phyloP scores from a whole-genome alignment of 108 stramenopile genomes.

The Skeletonema potamos region DNA sequence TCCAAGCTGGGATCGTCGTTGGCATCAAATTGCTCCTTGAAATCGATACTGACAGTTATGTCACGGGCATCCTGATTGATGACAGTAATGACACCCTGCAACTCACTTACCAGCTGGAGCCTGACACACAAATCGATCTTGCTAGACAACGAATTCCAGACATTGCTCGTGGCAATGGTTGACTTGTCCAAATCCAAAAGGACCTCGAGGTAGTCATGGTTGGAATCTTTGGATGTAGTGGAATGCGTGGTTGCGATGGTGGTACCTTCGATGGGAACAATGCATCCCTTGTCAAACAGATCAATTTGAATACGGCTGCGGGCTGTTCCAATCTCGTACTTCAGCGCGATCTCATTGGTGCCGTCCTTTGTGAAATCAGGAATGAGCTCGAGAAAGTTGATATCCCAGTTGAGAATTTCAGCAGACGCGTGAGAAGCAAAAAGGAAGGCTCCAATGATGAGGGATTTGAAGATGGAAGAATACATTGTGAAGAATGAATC shows the following conservation, averaged over 20 bases:
- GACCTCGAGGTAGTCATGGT: conserved; percentile 23
- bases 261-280: conserved; percentile 16
- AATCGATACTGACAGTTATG: conserved; percentile 9
- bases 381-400: conserved; percentile 9
- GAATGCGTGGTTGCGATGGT: background rate
- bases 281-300: conserved; percentile 28
- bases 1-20: background rate
- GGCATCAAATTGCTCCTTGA: conserved; percentile 7
- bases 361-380: conserved; percentile 8
- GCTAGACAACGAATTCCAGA: conserved; percentile 8
- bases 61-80: conserved; percentile 21
- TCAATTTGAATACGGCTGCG: background rate
- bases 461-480: conserved; percentile 6
- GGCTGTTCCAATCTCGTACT: conserved; percentile 8
- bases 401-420: conserved; percentile 36
- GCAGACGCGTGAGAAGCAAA: conserved; percentile 5
- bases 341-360: conserved; percentile 10
- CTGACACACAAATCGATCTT: conserved; percentile 25
- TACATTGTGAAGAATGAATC: background rate
- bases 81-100: conserved; percentile 9
- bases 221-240: conserved; percentile 5
- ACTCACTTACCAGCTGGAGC: conserved; percentile 22
- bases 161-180: conserved; percentile 16
- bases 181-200: conserved; percentile 17
- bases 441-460: conserved; percentile 9